phyloP scores from a whole-genome alignment of 139 green algal species.

The Pycnococcus provasolii region DNA sequence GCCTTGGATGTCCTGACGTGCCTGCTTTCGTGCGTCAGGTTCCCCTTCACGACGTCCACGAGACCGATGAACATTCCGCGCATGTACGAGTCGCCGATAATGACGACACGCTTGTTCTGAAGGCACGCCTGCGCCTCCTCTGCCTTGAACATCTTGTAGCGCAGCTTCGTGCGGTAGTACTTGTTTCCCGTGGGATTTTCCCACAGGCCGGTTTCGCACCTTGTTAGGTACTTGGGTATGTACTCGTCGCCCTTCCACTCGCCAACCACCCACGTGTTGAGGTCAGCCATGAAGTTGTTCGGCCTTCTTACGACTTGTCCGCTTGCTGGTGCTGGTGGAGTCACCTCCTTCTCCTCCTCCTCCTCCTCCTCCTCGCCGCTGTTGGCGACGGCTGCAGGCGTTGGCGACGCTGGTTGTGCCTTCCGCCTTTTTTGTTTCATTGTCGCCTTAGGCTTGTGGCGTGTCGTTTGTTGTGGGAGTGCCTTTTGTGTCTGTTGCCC shows the following conservation, averaged over 20 bases:
- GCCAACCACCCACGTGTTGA: constrained; percentile 4
- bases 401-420: no score
- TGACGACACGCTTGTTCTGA: not conserved
- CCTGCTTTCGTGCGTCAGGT: not conserved
- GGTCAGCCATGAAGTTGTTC: constrained; percentile 7
- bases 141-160: constrained; percentile 4
- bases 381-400: no score
- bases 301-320: no score
- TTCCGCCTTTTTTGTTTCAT: no score
- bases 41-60: not conserved
- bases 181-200: not conserved
- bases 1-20: not conserved
- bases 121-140: not conserved
- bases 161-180: not conserved
- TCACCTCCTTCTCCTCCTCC: no score
- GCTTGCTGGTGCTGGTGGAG: no score
- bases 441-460: no score
- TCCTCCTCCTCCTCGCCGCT: no score
- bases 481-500: no score
- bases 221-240: not conserved
- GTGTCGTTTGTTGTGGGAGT: no score
- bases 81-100: constrained; percentile 16
- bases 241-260: constrained; percentile 5
- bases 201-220: not conserved
- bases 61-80: constrained; percentile 9